Base-by-base conservation (phyloP, 176 grass and related monocot species). In the Aegilops speltoides region DNA sequence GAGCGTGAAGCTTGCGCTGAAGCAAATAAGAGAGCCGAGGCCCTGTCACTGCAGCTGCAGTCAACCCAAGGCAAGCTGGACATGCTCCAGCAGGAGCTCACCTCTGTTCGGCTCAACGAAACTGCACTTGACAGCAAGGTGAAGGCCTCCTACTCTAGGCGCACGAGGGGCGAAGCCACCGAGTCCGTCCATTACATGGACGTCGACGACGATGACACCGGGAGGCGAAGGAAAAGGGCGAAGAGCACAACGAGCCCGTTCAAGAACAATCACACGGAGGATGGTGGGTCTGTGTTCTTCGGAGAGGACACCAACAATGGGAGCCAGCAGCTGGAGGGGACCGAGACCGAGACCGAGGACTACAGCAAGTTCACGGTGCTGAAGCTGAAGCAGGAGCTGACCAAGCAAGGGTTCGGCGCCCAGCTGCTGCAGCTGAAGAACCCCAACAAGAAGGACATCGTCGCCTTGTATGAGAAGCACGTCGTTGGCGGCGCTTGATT, bases 151-250 rank as follows among this genome's bases (percentile, higher is more conserved):
- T 82, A 84, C 10, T 91, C 85, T 32, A 94, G 93, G 80, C 93
- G 91, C 38, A 60, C 68, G 19, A 95, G 93, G 85, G 90, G 86
- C 12, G 91, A 96, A 60, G 96, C 84, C 71, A 95, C 96, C 4
- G 94, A 99, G 80, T 94, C 97, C 12, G 94, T 99, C 46, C 97
- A 99, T 83, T 91, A 99, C 62, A 96, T 99, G 92, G 94, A 99
- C 46, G 60, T 99, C 9, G 91, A 93, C 9, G 89, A 91, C 65
- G 91, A 91, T 1, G 84, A 94, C 50, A 79, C 76, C 13, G 92
- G 56, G 29, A 94, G 89, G 90, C 82, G 78, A 32, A 91, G 89
- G 81, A 99, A 99, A 80, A 92, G 94, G 73, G 86, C 92, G 23
- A 99, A 99, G 87, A 99, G 94, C 84, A 96, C 90, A 32, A 93